A percentile compares a stretch with the other conserved stretches of the same genome.
phyloP scores from a whole-genome alignment of 495 filamentous ascomycete species.

The Lepraria neglecta region DNA sequence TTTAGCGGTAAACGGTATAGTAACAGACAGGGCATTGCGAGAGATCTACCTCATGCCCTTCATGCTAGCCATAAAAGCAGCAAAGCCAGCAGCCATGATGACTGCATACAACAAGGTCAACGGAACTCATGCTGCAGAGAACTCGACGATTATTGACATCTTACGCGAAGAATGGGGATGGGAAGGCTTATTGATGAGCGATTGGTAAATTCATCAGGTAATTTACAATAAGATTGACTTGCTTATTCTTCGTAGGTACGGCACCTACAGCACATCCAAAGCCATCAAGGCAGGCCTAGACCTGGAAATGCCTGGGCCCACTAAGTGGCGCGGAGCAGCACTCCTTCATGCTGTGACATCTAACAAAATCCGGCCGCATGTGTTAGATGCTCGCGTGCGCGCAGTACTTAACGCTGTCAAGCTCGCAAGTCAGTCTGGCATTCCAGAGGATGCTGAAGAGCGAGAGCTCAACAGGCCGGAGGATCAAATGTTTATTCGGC shows the following conservation, averaged over 20 bases:
- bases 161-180: slow-evolving; percentile 67
- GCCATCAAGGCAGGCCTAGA: slow-evolving; percentile 64
- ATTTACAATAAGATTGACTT: not conserved
- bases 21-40: slow-evolving; percentile 63
- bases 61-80: slow-evolving; percentile 61
- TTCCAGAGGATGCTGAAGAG: slow-evolving; percentile 50
- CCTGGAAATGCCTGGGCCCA: slow-evolving; percentile 68
- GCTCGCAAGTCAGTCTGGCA: slow-evolving; percentile 52
- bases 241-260: slow-evolving; percentile 37
- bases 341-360: slow-evolving; percentile 53
- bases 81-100: slow-evolving; percentile 62
- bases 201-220: slow-evolving; percentile 30
- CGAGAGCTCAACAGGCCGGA: slow-evolving; percentile 58
- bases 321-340: slow-evolving; percentile 56
- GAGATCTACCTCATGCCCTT: slow-evolving; percentile 75
- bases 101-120: slow-evolving; percentile 72
- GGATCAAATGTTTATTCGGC: slow-evolving; percentile 59
- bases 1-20: slow-evolving; percentile 58
- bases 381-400: slow-evolving; percentile 56
- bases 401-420: slow-evolving; percentile 60
- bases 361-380: slow-evolving; percentile 45
- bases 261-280: slow-evolving; percentile 62
- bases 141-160: slow-evolving; percentile 55
- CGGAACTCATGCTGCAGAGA: slow-evolving; percentile 62
- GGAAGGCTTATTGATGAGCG: slow-evolving; percentile 36